Percentiles rank a stretch among this genome's conserved stretches.
Conservation (phyloP, 2,329 filamentous ascomycete genomes). For the Aureobasidium vineae region DNA sequence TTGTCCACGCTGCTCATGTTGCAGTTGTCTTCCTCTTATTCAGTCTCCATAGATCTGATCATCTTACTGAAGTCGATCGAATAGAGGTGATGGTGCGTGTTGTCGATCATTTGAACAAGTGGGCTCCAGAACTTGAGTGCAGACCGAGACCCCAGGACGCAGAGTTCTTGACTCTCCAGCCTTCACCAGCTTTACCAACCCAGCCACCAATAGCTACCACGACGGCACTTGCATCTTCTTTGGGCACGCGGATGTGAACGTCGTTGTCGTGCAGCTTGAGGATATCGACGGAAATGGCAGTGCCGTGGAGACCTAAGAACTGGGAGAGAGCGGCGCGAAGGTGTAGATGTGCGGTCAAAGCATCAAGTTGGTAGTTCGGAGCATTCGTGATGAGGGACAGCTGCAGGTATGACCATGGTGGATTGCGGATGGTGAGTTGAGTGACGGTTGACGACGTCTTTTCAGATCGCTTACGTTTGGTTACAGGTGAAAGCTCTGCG, state of each 20-base stretch:
- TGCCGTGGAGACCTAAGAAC: slow-evolving; percentile 68
- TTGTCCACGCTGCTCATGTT: background rate
- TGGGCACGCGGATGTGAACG: slow-evolving; percentile 65
- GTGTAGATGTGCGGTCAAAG: slow-evolving; percentile 61
- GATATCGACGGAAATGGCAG: slow-evolving; percentile 67
- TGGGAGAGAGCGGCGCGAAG: slow-evolving; percentile 63
- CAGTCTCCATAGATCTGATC: no score
- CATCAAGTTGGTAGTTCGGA: slow-evolving; percentile 50
- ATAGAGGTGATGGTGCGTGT: background rate
- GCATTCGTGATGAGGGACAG: slow-evolving; percentile 38
- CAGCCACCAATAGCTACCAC: slow-evolving; percentile 66
- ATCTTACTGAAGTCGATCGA: no score
- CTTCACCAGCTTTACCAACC: slow-evolving; percentile 49
- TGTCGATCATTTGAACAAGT: slow-evolving; percentile 47
- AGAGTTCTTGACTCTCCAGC: slow-evolving; percentile 54
- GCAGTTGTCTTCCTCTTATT: no score
- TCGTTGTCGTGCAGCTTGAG: slow-evolving; percentile 58
- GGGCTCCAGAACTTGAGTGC: slow-evolving; percentile 50
- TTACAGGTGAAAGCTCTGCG: background rate
- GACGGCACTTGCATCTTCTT: slow-evolving; percentile 59
- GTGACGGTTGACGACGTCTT: slow-evolving; percentile 31
- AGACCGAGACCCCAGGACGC: slow-evolving; percentile 64
- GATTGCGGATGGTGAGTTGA: slow-evolving; percentile 43
- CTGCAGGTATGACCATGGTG: slow-evolving; percentile 45
- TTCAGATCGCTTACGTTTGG: slow-evolving; percentile 27